These are phyloP conservation scores for Stramenopiles sp. DNA, from an alignment of 352 stramenopile genomes.

Conservation along the genomic window DNA sequence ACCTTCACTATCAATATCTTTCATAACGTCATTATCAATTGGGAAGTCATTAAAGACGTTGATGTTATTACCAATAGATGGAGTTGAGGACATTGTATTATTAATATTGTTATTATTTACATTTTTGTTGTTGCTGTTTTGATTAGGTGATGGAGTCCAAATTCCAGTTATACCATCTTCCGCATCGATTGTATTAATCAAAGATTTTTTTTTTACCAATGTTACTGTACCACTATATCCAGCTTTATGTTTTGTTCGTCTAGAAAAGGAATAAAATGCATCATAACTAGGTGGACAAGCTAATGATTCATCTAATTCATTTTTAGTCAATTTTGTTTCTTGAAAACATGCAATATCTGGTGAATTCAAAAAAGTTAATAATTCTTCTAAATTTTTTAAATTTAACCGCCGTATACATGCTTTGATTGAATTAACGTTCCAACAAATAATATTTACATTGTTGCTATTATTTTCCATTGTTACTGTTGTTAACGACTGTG, in stretches of 20 bases:
- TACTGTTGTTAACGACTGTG: too few species aligned
- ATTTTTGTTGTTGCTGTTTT: too few species aligned
- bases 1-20: slow-evolving; percentile 44
- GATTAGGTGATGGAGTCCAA: too few species aligned
- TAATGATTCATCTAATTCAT: slow-evolving; percentile 46
- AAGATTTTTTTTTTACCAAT: background rate
- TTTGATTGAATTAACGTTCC: background rate
- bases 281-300: slow-evolving; percentile 45
- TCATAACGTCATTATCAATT: slow-evolving; percentile 35
- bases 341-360: slow-evolving; percentile 51
- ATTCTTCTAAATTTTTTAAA: background rate
- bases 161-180: background rate
- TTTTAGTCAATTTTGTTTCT: slow-evolving; percentile 56
- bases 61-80: background rate
- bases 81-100: background rate
- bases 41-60: background rate
- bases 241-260: slow-evolving; percentile 20
- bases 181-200: background rate
- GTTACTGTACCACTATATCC: background rate
- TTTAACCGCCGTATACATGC: background rate
- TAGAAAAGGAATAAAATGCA: slow-evolving; percentile 54
- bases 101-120: background rate
- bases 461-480: too few species aligned
- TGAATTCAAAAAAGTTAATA: background rate
- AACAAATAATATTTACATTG: background rate